These are phyloP conservation scores for Catharanthus roseus DNA, from an alignment of 257 asterid species.

Conservation along the genomic window DNA sequence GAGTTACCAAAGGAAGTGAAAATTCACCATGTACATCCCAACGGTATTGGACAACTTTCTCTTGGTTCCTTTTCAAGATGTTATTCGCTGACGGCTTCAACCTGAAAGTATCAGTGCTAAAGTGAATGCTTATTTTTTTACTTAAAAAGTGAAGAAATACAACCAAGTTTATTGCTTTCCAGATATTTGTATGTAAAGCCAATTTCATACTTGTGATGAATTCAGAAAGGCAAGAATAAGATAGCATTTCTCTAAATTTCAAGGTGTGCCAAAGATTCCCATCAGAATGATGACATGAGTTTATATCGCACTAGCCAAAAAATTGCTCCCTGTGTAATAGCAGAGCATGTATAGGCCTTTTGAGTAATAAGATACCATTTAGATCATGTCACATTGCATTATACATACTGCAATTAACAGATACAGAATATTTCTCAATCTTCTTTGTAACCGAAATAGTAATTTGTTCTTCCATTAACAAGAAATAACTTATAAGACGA, in stretches of 20 bases:
- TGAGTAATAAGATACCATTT: not conserved
- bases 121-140: not conserved
- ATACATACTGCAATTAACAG: not conserved
- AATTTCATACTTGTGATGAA: not conserved
- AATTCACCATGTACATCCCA: conserved; percentile 74
- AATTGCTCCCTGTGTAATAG: not conserved
- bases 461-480: not conserved
- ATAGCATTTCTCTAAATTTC: not conserved
- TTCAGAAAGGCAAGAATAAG: not conserved
- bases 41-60: conserved; percentile 37
- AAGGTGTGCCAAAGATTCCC: not conserved
- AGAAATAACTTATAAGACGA: not conserved
- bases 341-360: not conserved
- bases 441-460: not conserved
- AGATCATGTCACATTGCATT: not conserved
- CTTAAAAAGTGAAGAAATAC: not conserved
- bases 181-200: not conserved
- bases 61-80: conserved; percentile 58
- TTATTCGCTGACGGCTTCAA: conserved; percentile 52
- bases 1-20: no score
- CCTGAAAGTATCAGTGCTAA: conserved; percentile 42
- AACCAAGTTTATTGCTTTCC: not conserved
- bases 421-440: not conserved
- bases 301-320: not conserved
- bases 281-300: not conserved